Conservation (phyloP, 2,329 filamentous ascomycete genomes). For the Chaetomiaceae sp. region DNA sequence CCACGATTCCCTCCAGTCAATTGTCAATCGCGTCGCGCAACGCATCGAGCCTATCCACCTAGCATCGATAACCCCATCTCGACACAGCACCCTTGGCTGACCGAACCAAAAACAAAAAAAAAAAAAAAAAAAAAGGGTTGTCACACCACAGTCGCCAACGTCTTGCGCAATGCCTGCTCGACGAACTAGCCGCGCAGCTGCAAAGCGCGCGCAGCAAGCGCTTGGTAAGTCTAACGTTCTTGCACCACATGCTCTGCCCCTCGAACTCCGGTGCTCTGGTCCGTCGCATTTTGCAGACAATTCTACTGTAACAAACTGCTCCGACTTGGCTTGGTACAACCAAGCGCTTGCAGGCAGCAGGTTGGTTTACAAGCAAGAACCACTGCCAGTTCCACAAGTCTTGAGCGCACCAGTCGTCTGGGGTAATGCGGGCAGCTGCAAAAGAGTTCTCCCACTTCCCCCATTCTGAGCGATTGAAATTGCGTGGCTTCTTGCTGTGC, state of each 20-base stretch:
- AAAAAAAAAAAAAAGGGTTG: not conserved
- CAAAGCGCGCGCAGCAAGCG: constrained; percentile 41
- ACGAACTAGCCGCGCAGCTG: constrained; percentile 42
- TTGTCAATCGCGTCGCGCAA: constrained; percentile 17
- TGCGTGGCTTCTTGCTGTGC: not conserved
- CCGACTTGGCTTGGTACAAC: not conserved
- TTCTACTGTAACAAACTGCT: not conserved
- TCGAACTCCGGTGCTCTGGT: not conserved
- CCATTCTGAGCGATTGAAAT: not conserved
- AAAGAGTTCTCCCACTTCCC: not conserved
- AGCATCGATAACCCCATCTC: not conserved
- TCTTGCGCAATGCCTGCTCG: constrained; percentile 17
- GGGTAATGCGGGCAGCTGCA: not conserved
- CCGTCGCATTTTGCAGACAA: not conserved
- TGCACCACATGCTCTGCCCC: not conserved
- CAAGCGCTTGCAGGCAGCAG: not conserved
- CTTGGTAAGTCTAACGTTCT: constrained; percentile 34
- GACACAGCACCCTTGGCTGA: not conserved
- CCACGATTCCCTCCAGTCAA: too few relatives aligned
- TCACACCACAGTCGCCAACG: not conserved
- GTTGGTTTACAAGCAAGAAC: not conserved
- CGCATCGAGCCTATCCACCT: constrained; percentile 7
- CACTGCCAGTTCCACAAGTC: constrained; percentile 1
- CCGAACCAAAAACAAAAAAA: too few relatives aligned
- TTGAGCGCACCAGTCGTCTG: not conserved